Evolutionary conservation across 192 early-diverging fungal species (phyloP), one percentile per base, ranked within the genome.

Genomic region (Backusella macrospora): DNA sequence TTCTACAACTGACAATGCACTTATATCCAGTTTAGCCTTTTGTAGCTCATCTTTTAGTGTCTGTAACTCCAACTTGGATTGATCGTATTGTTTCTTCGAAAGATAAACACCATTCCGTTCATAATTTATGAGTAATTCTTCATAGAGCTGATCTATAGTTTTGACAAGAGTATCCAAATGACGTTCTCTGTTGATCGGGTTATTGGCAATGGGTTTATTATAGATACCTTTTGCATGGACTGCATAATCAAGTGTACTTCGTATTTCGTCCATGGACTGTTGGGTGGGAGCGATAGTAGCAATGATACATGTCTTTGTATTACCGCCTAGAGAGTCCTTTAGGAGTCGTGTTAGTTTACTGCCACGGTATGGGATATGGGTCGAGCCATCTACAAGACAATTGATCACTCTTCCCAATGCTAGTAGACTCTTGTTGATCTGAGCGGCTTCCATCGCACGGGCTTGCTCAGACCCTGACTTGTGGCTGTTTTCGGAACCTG

Each of bases 251-350:
- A 96, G 79, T 1, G 93, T 96, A 55, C 86, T 90, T 7, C 88
- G 73, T 0, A 92, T 93, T 69, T 94, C 94, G 8, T 92, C 91
- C 55, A 90, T 73, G 48, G 84, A 85, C 4, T 79, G 79, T 68
- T 84, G 85, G 3, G 93, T 90, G 0, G 93, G 94, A 13, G 94
- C 94, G 37, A 97, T 90, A 15, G 96, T 96, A 14, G 96, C 98
- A 48, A 99, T 96, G 73, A 99, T 96, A 73, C 95, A 96, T 0
- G 98, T 97, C 65, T 95, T 95, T 15, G 96, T 98, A 48, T 88
- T 81, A 0, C 97, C 97, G 71, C 92, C 92, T 0, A 94, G 84
- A 1, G 96, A 98, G 83, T 98, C 96, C 80, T 96, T 92, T 18
- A 99, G 76, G 0, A 99, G 81, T 7, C 95, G 79, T 0, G 96